Evolutionary conservation across 148 eudicot genomes (phyloP).

Genomic region (Silene latifolia): DNA sequence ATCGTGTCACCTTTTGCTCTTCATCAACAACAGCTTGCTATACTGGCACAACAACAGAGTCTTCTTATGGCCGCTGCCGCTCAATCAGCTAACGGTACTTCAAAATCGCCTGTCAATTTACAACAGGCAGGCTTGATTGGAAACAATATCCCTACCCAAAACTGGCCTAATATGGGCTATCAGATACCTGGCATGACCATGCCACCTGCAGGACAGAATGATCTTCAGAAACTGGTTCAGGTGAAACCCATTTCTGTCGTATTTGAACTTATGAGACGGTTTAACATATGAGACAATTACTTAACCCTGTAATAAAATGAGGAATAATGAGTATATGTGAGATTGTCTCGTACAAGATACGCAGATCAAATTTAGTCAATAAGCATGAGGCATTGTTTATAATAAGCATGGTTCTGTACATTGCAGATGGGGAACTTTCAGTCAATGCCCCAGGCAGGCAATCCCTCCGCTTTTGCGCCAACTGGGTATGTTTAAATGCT

Average conservation of each 20-base stretch:
- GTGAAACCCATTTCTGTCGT: constrained; percentile 28
- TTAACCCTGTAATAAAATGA: background rate
- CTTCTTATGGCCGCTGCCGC: constrained; percentile 91
- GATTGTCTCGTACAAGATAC: too few relatives aligned
- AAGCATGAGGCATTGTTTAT: too few relatives aligned
- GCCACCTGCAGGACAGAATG: constrained; percentile 59
- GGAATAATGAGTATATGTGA: background rate
- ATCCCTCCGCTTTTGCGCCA: constrained; percentile 43
- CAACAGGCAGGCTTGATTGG: constrained; percentile 54
- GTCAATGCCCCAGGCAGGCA: constrained; percentile 47
- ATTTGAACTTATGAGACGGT: background rate
- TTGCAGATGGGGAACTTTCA: constrained; percentile 59
- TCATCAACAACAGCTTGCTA: constrained; percentile 91
- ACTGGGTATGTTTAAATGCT: constrained; percentile 33
- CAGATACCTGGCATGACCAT: constrained; percentile 69
- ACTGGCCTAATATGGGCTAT: constrained; percentile 72
- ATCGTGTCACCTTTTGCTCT: constrained; percentile 76
- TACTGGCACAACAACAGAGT: constrained; percentile 90
- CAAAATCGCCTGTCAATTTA: constrained; percentile 43
- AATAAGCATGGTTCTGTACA: background rate
- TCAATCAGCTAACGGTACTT: constrained; percentile 53
- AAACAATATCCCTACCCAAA: constrained; percentile 50
- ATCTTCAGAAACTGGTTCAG: constrained; percentile 64
- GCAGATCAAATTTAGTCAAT: too few relatives aligned
- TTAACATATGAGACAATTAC: background rate